Evolutionary conservation across 2,329 filamentous ascomycete genomes (phyloP).

Genomic region (Biscogniauxia sp.): DNA sequence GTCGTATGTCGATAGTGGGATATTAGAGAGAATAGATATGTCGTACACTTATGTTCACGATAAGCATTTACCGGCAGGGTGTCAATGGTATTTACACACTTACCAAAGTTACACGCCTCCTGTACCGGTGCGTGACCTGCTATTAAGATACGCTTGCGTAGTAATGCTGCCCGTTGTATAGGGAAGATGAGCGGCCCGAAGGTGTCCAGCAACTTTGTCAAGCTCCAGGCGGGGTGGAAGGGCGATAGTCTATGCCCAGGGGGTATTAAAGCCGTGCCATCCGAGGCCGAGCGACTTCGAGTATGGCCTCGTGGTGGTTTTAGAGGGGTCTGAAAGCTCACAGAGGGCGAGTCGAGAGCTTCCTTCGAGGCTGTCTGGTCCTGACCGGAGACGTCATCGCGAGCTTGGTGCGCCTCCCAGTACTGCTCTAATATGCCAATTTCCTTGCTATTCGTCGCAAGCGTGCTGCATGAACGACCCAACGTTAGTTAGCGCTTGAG

Average conservation of each 20-base stretch:
- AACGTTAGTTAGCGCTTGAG: conserved; percentile 5
- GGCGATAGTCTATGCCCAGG: conserved; percentile 67
- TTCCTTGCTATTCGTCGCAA: conserved; percentile 64
- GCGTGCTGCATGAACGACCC: conserved; percentile 38
- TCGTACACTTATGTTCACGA: conserved; percentile 70
- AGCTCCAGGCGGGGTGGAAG: conserved; percentile 83
- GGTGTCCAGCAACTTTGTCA: conserved; percentile 71
- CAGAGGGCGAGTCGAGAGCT: conserved; percentile 50
- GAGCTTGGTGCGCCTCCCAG: conserved; percentile 64
- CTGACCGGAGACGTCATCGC: conserved; percentile 39
- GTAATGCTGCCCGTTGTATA: conserved; percentile 79
- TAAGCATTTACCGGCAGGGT: conserved; percentile 13
- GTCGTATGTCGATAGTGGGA: conserved; percentile 71
- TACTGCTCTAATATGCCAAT: conserved; percentile 70
- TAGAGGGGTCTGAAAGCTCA: conserved; percentile 42
- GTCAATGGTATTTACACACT: conserved; percentile 16
- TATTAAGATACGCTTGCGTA: conserved; percentile 85
- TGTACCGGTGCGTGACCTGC: conserved; percentile 84
- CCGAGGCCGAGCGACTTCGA: conserved; percentile 60
- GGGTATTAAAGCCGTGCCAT: conserved; percentile 57
- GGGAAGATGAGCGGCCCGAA: conserved; percentile 94
- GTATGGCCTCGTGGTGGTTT: conserved; percentile 40
- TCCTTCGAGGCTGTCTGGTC: conserved; percentile 35
- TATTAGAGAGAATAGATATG: conserved; percentile 86
- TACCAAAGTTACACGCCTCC: conserved; percentile 85